Evolutionary conservation across 2,329 filamentous ascomycete species (phyloP), one percentile per base, ranked within the genome.

Genomic region (Trichothecium sympodiale): DNA sequence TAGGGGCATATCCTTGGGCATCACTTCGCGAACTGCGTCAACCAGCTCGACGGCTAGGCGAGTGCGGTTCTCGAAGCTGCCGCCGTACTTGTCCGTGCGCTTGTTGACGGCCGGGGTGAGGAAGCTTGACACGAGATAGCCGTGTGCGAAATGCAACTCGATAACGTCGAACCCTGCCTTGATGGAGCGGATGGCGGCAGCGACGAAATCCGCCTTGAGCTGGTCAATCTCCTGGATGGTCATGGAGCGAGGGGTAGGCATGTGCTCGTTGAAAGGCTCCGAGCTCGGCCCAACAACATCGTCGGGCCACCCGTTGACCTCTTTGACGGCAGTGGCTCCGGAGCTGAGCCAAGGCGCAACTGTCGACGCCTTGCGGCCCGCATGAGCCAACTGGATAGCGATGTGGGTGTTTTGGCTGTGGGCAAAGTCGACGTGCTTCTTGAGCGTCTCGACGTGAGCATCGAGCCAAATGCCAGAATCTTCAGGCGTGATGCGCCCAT

Each of bases 131-230:
- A 89, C 60, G 0, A 91, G 68, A 51, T 88, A 91, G 1, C 84
- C 83, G 48, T 91, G 84, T 0, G 83, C 85, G 45, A 70, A 73
- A 60, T 91, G 85, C 34, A 93, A 74, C 54, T 78, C 79, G 13
- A 83, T 66, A 4, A 74, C 72, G 46, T 83, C 79, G 43, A 82
- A 74, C 0, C 83, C 83, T 1, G 74, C 77, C 34, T 67, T 58
- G 1, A 86, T 51, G 1, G 82, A 69, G 8, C 76, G 60, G 41
- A 64, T 61, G 0, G 67, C 64, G 0, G 67, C 68, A 0, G 62
- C 64, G 1, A 63, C 69, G 55, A 73, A 87, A 3, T 70, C 71
- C 6, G 54, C 53, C 53, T 84, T 81, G 37, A 83, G 59, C 6
- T 67, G 55, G 35, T 71, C 60, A 39, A 91, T 88, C 35, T 87